Evolutionary conservation across 169 alveolate genomes (phyloP).

Genomic region (Plasmodium blacklocki): DNA sequence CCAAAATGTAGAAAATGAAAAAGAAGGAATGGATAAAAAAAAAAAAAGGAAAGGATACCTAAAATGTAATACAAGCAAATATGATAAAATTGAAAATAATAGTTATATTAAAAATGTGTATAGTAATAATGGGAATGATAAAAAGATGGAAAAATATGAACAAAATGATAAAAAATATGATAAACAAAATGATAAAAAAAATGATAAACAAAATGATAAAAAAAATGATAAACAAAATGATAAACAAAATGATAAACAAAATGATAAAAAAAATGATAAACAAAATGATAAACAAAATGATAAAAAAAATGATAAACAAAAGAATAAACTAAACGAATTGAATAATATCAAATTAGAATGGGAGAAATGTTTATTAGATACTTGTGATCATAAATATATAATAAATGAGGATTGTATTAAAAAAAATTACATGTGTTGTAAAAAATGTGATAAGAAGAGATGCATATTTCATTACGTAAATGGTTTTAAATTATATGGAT

Average conservation of each 20-base stretch:
- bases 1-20: not conserved
- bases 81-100: no score
- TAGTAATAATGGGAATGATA: no score
- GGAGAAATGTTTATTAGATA: not conserved
- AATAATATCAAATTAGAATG: not conserved
- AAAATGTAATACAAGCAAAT: no score
- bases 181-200: not conserved
- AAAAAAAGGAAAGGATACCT: no score
- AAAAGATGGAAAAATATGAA: no score
- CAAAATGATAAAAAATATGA: not conserved
- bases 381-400: slow-evolving; percentile 42
- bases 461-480: slow-evolving; percentile 67
- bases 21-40: not conserved
- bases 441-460: slow-evolving; percentile 47
- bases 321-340: not conserved
- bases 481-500: slow-evolving; percentile 72
- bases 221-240: not conserved
- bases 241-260: not conserved
- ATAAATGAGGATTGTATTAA: slow-evolving; percentile 50
- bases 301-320: not conserved
- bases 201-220: not conserved
- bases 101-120: no score
- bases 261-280: not conserved
- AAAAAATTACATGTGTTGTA: slow-evolving; percentile 37
- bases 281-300: not conserved